These are phyloP conservation scores for Gossypium schwendimanii DNA, from an alignment of 441 rosid species.

Conservation along the genomic window DNA sequence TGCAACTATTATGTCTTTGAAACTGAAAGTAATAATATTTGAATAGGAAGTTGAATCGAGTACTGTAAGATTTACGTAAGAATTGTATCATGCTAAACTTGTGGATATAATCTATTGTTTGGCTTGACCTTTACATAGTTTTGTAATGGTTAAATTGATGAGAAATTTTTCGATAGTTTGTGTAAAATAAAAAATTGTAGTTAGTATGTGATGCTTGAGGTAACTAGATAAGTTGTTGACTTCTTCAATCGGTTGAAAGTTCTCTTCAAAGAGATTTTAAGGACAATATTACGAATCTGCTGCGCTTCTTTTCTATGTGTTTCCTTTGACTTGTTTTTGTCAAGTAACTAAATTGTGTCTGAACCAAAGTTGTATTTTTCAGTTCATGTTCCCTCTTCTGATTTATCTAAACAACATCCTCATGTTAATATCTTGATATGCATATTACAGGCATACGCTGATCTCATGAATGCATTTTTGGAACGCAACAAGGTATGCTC, in stretches of 20 bases:
- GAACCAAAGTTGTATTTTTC: not conserved
- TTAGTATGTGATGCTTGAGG: not conserved
- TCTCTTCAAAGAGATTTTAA: not conserved
- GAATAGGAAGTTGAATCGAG: not conserved
- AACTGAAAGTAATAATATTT: not conserved
- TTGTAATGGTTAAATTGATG: not conserved
- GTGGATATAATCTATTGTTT: not conserved
- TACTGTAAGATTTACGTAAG: not conserved
- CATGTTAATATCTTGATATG: not conserved
- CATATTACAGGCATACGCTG: constrained; percentile 62
- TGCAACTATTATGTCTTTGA: not conserved
- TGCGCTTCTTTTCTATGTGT: not conserved
- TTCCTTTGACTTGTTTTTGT: not conserved
- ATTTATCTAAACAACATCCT: not conserved
- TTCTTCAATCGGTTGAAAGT: not conserved
- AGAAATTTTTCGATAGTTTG: not conserved
- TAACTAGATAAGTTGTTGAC: not conserved
- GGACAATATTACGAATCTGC: not conserved
- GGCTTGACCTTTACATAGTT: not conserved
- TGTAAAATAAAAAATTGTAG: not conserved
- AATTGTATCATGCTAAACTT: not conserved
- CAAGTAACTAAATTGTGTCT: not conserved
- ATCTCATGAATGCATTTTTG: constrained; percentile 75
- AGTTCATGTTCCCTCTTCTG: not conserved
- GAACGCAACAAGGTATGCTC: constrained; percentile 80